phyloP scores from a whole-genome alignment of 2,329 filamentous ascomycete species.

The Talaromyces sp. region DNA sequence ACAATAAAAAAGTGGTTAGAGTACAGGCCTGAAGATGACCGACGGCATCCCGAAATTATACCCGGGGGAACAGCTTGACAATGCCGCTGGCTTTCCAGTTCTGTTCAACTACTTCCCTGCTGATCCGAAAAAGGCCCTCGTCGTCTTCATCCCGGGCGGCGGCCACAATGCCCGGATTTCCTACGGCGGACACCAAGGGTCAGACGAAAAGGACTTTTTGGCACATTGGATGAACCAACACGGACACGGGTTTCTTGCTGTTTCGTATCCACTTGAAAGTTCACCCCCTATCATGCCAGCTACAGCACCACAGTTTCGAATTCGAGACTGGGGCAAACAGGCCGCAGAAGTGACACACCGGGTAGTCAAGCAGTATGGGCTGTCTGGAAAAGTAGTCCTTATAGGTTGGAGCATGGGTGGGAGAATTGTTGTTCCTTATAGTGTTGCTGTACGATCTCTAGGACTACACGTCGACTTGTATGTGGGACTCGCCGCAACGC shows the following conservation, averaged over 20 bases:
- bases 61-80: slow-evolving; percentile 9
- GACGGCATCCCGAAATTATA: slow-evolving; percentile 1
- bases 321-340: slow-evolving; percentile 18
- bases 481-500: slow-evolving; percentile 14
- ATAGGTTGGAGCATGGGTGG: slow-evolving; percentile 17
- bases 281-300: slow-evolving; percentile 14
- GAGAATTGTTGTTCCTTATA: slow-evolving; percentile 13
- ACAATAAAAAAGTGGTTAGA: background rate
- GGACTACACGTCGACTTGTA: slow-evolving; percentile 11
- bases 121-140: slow-evolving; percentile 8
- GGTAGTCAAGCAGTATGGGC: slow-evolving; percentile 11
- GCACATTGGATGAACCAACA: slow-evolving; percentile 15
- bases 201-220: slow-evolving; percentile 14
- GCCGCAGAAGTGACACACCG: slow-evolving; percentile 13
- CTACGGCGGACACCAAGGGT: slow-evolving; percentile 19
- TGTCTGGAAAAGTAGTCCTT: slow-evolving; percentile 6
- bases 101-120: slow-evolving; percentile 13
- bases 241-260: slow-evolving; percentile 15
- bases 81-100: slow-evolving; percentile 5
- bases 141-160: slow-evolving; percentile 18
- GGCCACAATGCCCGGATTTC: slow-evolving; percentile 18
- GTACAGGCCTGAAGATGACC: background rate
- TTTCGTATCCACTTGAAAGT: slow-evolving; percentile 19
- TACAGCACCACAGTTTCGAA: slow-evolving; percentile 12
- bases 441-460: background rate